These are phyloP conservation scores for Saccharomyces jurei DNA, from an alignment of 805 yeast species.

Conservation along the genomic window DNA sequence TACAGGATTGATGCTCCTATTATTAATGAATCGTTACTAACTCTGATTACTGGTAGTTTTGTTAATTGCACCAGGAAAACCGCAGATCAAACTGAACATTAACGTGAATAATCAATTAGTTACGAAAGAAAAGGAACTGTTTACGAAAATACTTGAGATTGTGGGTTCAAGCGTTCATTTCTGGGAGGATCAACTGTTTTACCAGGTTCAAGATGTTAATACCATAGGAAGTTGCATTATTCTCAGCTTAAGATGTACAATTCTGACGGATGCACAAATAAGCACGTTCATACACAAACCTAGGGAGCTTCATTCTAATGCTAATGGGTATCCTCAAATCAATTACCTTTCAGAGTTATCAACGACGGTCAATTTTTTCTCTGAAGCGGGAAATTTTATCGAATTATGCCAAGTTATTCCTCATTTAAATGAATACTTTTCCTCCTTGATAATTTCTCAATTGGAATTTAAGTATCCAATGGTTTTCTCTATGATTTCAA, in stretches of 20 bases:
- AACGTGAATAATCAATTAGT: not conserved
- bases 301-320: not conserved
- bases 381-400: not conserved
- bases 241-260: not conserved
- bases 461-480: constrained; percentile 31
- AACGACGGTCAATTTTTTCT: not conserved
- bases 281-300: not conserved
- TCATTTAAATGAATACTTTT: constrained; percentile 21
- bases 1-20: not conserved
- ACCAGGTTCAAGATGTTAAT: not conserved
- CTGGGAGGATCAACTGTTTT: constrained; percentile 4
- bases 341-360: not conserved
- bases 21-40: not conserved
- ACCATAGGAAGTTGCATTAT: not conserved
- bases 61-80: not conserved
- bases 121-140: not conserved
- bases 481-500: constrained; percentile 22
- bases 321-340: not conserved
- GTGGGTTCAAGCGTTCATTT: not conserved
- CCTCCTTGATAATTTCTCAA: constrained; percentile 26
- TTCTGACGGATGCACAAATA: not conserved
- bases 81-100: not conserved
- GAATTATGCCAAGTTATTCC: constrained; percentile 1
- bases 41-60: not conserved
- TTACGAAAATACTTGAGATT: not conserved